Conservation (phyloP, 163 green algal genomes). For the Picocystis sp. region DNA sequence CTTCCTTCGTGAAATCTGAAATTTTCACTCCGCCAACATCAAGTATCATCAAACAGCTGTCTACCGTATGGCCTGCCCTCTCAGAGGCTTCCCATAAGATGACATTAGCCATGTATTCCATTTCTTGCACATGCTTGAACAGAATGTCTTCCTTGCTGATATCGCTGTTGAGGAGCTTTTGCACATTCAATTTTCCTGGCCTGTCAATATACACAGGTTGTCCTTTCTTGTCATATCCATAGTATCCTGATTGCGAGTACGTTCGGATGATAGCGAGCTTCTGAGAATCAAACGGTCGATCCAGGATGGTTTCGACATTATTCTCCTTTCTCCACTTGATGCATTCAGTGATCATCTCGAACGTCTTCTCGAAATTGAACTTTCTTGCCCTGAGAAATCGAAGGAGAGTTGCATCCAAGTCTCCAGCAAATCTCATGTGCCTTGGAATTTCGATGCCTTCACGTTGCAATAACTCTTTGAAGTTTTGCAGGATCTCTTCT, state of each 20-base stretch:
- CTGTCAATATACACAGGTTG: constrained; percentile 5
- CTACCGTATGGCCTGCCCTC: constrained; percentile 1
- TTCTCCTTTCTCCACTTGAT: constrained; percentile 3
- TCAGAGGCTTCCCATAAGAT: constrained; percentile 1
- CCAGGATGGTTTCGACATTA: not conserved
- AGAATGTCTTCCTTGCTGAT: constrained; percentile 5
- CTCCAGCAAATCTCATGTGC: constrained; percentile 5
- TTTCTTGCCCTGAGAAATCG: constrained; percentile 2
- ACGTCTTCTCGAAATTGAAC: constrained; percentile 2
- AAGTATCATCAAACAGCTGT: constrained; percentile 1
- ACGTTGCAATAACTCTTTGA: not conserved
- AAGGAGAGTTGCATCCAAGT: constrained; percentile 2
- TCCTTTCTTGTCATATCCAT: constrained; percentile 5
- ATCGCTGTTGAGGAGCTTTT: not conserved
- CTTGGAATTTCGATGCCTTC: not conserved
- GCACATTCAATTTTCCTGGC: constrained; percentile 1
- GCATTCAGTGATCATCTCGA: constrained; percentile 4
- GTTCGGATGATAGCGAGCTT: constrained; percentile 2
- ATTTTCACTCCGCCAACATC: constrained; percentile 2
- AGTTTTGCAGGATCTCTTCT: not conserved
- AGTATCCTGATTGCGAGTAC: not conserved
- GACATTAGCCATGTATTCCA: constrained; percentile 5
- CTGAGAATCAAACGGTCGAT: not conserved
- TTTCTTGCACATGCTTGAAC: constrained; percentile 1
- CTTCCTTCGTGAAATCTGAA: constrained; percentile 2